Base-by-base conservation (phyloP, 2,329 filamentous ascomycete species). In the Aspergillus nomiae region DNA sequence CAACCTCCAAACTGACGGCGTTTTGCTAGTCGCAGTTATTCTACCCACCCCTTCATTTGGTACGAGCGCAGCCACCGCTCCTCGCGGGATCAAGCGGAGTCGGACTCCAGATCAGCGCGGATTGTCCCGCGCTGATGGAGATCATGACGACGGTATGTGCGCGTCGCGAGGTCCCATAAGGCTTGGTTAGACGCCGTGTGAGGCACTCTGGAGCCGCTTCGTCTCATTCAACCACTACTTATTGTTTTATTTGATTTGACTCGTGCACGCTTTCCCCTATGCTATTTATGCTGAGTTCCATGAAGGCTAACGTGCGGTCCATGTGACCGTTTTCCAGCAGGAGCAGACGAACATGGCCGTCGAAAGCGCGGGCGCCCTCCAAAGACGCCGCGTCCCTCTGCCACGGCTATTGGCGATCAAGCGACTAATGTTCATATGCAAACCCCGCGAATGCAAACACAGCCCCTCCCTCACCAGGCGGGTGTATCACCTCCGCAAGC, bases 51-150 rank as follows among this genome's bases (percentile, higher is more conserved):
- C 78, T 61, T 73, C 77, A 53, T 74, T 77, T 71, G 71, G 72
- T 66, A 69, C 75, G 73, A 74, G 64, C 60, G 53, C 64, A 24
- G 78, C 82, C 80, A 77, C 82, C 78, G 83, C 81, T 76, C 79
- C 89, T 69, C 89, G 91, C 77, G 90, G 91, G 71, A 82, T 89
- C 72, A 96, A 96, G 83, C 87, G 92, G 78, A 91, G 87, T 83
- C 89, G 90, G 68, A 94, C 92, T 69, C 90, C 90, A 71, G 87
- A 91, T 71, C 81, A 82, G 70, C 87, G 88, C 80, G 84, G 83
- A 77, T 85, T 88, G 74, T 77, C 82, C 68, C 80, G 80, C 63
- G 81, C 80, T 69, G 85, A 85, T 71, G 84, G 84, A 70, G 83
- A 87, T 76, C 89, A 87, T 83, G 86, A 90, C 82, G 88, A 91